Conservation (phyloP, 108 stramenopile species). For the Nitzschia sp. region DNA sequence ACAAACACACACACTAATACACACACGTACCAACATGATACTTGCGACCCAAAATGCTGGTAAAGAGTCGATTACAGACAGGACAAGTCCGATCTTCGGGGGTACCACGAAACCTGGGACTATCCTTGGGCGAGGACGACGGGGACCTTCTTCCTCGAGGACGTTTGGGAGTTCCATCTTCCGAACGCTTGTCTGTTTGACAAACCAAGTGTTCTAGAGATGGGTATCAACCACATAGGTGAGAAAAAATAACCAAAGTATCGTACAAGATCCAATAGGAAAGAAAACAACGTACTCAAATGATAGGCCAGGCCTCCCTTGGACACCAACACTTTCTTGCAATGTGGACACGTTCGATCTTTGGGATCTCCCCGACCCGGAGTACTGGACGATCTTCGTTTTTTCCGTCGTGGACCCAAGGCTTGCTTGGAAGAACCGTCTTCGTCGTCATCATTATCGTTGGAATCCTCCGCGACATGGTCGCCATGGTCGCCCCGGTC, state of each 20-base stretch:
- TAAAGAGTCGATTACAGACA: constrained; percentile 48
- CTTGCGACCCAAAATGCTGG: constrained; percentile 35
- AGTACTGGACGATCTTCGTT: background rate
- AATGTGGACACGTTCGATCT: constrained; percentile 49
- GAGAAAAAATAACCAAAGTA: too few species aligned
- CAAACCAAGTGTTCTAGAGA: constrained; percentile 27
- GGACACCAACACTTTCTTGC: constrained; percentile 37
- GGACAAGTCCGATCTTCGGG: constrained; percentile 50
- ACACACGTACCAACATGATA: constrained; percentile 46
- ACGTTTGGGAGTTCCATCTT: background rate
- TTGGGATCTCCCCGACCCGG: constrained; percentile 7
- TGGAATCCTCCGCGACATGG: background rate
- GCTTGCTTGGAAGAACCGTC: background rate
- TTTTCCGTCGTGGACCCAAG: background rate
- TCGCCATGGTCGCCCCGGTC: background rate
- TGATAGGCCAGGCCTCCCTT: constrained; percentile 45
- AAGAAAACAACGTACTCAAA: constrained; percentile 17
- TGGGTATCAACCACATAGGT: background rate
- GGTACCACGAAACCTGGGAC: constrained; percentile 30
- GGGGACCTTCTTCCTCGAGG: background rate
- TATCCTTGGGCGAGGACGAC: too few species aligned
- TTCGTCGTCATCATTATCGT: constrained; percentile 13
- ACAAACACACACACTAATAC: background rate
- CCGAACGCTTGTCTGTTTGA: constrained; percentile 14
- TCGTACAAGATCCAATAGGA: too few species aligned